Conservation (phyloP, 1,284 basidiomycete genomes). For the Thelephora terrestris region DNA sequence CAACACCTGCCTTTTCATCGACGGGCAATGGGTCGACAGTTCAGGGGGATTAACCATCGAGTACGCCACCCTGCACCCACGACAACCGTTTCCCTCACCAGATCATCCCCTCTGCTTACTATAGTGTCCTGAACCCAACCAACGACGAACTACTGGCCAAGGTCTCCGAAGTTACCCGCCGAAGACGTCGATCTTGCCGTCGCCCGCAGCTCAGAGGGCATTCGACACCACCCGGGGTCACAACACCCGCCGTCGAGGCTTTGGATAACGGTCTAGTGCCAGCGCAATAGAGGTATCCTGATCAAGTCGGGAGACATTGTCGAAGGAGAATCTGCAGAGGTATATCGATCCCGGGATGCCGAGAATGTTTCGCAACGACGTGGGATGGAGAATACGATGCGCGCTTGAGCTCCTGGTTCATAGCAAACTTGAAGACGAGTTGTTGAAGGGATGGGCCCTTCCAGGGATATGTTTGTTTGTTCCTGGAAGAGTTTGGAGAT, state of each 20-base stretch:
- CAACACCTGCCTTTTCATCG: conserved; percentile 73
- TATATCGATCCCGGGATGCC: too few species aligned
- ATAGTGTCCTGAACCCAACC: conserved; percentile 75
- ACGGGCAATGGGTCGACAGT: conserved; percentile 72
- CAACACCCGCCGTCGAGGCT: conserved; percentile 62
- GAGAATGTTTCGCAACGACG: too few species aligned
- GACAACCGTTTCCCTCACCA: background rate
- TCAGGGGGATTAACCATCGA: conserved; percentile 54
- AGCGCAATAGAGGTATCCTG: too few species aligned
- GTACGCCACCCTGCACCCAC: conserved; percentile 38
- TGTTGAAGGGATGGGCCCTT: too few species aligned
- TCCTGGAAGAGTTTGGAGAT: too few species aligned
- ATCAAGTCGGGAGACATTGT: too few species aligned
- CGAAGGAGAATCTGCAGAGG: too few species aligned
- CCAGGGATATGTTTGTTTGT: too few species aligned
- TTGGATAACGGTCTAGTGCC: conserved; percentile 39
- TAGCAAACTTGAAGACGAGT: too few species aligned
- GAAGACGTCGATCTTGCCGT: conserved; percentile 75
- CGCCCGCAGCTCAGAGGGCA: conserved; percentile 66
- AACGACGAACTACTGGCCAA: conserved; percentile 63
- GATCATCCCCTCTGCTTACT: background rate
- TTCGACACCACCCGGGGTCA: conserved; percentile 71
- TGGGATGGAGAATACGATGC: too few species aligned
- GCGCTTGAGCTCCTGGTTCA: too few species aligned
- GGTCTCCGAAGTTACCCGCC: conserved; percentile 56